Conservation (phyloP, 495 filamentous ascomycete species). For the Lepraria neglecta region DNA sequence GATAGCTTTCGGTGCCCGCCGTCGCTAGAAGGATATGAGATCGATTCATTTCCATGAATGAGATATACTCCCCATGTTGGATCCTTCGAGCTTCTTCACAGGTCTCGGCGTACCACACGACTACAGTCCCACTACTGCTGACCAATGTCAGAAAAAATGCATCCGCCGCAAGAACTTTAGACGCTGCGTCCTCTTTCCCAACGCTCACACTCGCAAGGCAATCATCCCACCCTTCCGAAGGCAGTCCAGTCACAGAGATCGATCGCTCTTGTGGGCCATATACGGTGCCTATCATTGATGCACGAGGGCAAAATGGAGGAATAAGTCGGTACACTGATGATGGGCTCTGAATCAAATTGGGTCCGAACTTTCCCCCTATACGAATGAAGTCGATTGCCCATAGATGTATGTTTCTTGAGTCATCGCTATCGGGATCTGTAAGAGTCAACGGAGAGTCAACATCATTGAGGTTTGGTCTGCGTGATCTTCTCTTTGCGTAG, state of each 20-base stretch:
- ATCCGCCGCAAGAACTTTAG: conserved; percentile 3
- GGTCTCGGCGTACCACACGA: conserved; percentile 12
- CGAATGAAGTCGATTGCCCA: conserved; percentile 38
- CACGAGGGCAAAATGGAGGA: conserved; percentile 33
- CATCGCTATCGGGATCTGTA: conserved; percentile 3
- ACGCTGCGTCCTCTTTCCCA: conserved; percentile 11
- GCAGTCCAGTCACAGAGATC: conserved; percentile 22
- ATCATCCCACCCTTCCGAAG: conserved; percentile 27
- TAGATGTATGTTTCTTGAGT: conserved; percentile 15
- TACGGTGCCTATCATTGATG: conserved; percentile 19
- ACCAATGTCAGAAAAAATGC: conserved; percentile 16
- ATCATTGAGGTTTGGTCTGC: conserved; percentile 7
- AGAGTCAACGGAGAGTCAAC: conserved; percentile 18
- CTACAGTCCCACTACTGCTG: neutral
- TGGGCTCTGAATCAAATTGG: conserved; percentile 25
- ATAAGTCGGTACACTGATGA: conserved; percentile 32
- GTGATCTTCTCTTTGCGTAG: conserved; percentile 2
- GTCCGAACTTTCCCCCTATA: conserved; percentile 35
- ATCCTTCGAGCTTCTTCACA: conserved; percentile 15
- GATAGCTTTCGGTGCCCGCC: neutral
- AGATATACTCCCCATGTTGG: conserved; percentile 6
- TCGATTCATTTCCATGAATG: neutral
- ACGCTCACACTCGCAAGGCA: conserved; percentile 26
- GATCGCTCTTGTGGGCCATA: conserved; percentile 2
- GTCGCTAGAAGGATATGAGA: neutral